Conservation (phyloP, 768 basidiomycete species). For the Neoboletus brunneissimus region DNA sequence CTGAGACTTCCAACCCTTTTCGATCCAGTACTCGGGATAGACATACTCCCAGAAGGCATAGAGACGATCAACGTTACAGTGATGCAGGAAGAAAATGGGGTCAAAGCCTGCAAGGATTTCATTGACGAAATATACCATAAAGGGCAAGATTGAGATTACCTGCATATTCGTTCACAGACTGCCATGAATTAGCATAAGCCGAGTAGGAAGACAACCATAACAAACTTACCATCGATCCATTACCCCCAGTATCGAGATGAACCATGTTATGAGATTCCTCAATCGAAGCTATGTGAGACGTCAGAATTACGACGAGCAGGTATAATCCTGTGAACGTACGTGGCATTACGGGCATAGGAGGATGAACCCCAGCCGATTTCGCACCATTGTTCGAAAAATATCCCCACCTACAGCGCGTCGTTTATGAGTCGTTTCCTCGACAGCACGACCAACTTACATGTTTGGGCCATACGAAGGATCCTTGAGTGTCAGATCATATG, state of each 20-base stretch:
- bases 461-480: constrained; percentile 15
- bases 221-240: constrained; percentile 16
- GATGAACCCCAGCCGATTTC: background rate
- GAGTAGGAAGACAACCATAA: background rate
- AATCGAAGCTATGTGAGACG: constrained; percentile 5
- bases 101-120: constrained; percentile 7
- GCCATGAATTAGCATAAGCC: background rate
- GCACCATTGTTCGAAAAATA: constrained; percentile 13
- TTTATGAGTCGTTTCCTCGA: background rate
- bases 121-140: background rate
- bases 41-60: constrained; percentile 24
- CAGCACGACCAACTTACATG: constrained; percentile 5
- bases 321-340: background rate
- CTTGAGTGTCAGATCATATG: constrained; percentile 9
- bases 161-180: constrained; percentile 22
- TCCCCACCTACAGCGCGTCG: constrained; percentile 9
- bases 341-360: constrained; percentile 2
- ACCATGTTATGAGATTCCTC: constrained; percentile 22
- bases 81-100: constrained; percentile 21
- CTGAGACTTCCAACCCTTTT: constrained; percentile 8
- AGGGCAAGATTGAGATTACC: background rate
- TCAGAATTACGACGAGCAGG: background rate
- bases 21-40: constrained; percentile 18
- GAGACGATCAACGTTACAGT: constrained; percentile 18
- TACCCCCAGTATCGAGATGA: constrained; percentile 16